Conservation (phyloP, 2,329 filamentous ascomycete genomes). For the Emmonsiellopsis sp. region DNA sequence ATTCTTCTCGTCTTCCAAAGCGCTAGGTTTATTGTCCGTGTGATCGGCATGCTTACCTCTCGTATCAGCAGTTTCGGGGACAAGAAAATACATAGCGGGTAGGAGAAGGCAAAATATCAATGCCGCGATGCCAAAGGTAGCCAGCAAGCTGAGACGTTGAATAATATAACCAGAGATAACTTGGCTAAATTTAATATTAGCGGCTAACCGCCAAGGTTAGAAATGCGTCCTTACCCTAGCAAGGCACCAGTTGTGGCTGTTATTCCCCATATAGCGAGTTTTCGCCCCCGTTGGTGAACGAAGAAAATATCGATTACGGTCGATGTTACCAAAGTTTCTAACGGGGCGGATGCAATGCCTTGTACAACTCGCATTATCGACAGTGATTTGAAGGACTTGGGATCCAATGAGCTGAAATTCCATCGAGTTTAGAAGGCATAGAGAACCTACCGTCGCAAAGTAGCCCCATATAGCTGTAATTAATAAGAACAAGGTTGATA, state of each 20-base stretch:
- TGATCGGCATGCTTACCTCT: neutral
- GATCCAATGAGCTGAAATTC: neutral
- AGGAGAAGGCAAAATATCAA: slow-evolving; percentile 35
- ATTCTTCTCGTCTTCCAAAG: neutral
- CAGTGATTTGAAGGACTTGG: slow-evolving; percentile 28
- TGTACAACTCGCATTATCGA: slow-evolving; percentile 22
- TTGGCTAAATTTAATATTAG: slow-evolving; percentile 22
- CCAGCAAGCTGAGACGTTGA: slow-evolving; percentile 25
- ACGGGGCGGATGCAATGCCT: slow-evolving; percentile 9
- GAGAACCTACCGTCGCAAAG: slow-evolving; percentile 21
- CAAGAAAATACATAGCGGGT: slow-evolving; percentile 36
- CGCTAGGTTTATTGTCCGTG: neutral
- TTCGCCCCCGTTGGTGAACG: slow-evolving; percentile 11
- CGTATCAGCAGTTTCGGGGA: slow-evolving; percentile 35
- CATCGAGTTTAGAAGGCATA: neutral
- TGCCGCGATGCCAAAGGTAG: slow-evolving; percentile 31
- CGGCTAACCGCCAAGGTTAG: neutral
- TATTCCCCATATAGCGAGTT: slow-evolving; percentile 16
- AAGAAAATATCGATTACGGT: slow-evolving; percentile 14
- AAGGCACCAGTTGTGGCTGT: slow-evolving; percentile 21
- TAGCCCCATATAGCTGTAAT: slow-evolving; percentile 33
- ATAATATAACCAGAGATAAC: slow-evolving; percentile 35
- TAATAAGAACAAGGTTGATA: slow-evolving; percentile 28
- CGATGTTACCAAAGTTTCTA: slow-evolving; percentile 13
- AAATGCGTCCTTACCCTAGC: slow-evolving; percentile 14